Percentiles rank a stretch among this genome's conserved stretches.
Conservation (phyloP, 768 basidiomycete species). For the Podaxis rugospora region DNA sequence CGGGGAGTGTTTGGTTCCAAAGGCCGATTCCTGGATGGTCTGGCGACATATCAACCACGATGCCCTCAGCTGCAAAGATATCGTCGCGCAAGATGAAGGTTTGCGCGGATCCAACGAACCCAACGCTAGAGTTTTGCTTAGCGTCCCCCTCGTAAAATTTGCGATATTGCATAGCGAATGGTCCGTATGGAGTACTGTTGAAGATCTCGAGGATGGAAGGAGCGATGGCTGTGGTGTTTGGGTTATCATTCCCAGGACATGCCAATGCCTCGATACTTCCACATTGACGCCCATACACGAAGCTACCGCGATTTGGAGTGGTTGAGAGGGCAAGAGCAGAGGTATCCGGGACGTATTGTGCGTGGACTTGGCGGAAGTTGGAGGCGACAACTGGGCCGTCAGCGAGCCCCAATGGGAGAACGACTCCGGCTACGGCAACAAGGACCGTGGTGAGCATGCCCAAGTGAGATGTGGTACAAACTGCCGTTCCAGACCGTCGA, state of each 20-base stretch:
- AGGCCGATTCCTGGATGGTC: conserved; percentile 15
- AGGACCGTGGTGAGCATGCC: conserved; percentile 13
- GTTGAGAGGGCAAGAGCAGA: conserved; percentile 19
- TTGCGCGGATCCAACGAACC: conserved; percentile 8
- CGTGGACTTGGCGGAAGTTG: not conserved
- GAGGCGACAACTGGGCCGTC: conserved; percentile 10
- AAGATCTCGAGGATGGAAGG: conserved; percentile 13
- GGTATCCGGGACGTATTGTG: conserved; percentile 14
- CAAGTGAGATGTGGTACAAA: conserved; percentile 15
- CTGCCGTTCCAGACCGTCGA: conserved; percentile 1
- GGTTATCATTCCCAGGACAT: conserved; percentile 17
- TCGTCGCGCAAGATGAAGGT: conserved; percentile 17
- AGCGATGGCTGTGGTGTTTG: conserved; percentile 15
- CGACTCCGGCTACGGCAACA: conserved; percentile 15
- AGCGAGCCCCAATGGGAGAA: conserved; percentile 19
- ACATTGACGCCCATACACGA: conserved; percentile 17
- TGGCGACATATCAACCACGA: conserved; percentile 16
- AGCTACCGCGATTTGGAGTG: conserved; percentile 13
- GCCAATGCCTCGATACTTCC: conserved; percentile 8
- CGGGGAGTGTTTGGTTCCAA: conserved; percentile 6
- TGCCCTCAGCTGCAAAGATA: conserved; percentile 16
- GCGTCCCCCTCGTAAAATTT: conserved; percentile 15
- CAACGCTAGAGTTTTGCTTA: conserved; percentile 11
- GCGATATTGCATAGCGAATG: conserved; percentile 20
- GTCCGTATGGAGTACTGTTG: conserved; percentile 17